phyloP scores from a whole-genome alignment of 2,329 filamentous ascomycete genomes.

The Aspergillus glaucus region DNA sequence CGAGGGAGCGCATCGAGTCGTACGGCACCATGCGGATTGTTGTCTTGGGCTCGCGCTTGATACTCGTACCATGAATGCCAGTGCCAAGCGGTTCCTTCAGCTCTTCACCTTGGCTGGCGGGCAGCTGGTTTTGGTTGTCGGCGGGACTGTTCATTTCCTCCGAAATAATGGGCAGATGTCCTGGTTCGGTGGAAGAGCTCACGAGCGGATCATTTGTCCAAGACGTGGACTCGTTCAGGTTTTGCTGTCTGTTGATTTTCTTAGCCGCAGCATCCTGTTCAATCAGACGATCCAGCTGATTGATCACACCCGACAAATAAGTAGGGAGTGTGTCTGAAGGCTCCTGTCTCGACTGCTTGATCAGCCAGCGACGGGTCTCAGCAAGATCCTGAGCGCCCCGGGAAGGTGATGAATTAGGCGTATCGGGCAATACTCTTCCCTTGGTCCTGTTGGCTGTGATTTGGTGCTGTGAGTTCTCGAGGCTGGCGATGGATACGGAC shows the following conservation, averaged over 20 bases:
- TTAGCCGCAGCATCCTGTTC: conserved; percentile 28
- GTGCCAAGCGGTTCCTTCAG: conserved; percentile 4
- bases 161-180: conserved; percentile 45
- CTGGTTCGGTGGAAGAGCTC: conserved; percentile 9
- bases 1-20: conserved; percentile 42
- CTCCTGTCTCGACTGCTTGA: conserved; percentile 43
- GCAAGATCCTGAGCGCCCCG: conserved; percentile 41
- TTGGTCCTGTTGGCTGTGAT: conserved; percentile 13
- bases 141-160: conserved; percentile 37
- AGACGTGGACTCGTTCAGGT: conserved; percentile 4
- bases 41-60: conserved; percentile 24
- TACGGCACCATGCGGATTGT: conserved; percentile 55
- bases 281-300: conserved; percentile 54
- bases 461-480: conserved; percentile 18
- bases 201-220: conserved; percentile 13
- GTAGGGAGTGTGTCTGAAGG: conserved; percentile 40
- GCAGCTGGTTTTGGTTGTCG: conserved; percentile 6
- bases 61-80: conserved; percentile 6
- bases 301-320: conserved; percentile 55
- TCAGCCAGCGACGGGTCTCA: conserved; percentile 53
- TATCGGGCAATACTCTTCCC: conserved; percentile 7
- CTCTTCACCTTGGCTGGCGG: conserved; percentile 4
- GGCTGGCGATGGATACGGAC: conserved; percentile 33
- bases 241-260: conserved; percentile 3
- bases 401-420: neutral